Conservation (phyloP, 768 basidiomycete species). For the Sistotremastrum niveocremeum region DNA sequence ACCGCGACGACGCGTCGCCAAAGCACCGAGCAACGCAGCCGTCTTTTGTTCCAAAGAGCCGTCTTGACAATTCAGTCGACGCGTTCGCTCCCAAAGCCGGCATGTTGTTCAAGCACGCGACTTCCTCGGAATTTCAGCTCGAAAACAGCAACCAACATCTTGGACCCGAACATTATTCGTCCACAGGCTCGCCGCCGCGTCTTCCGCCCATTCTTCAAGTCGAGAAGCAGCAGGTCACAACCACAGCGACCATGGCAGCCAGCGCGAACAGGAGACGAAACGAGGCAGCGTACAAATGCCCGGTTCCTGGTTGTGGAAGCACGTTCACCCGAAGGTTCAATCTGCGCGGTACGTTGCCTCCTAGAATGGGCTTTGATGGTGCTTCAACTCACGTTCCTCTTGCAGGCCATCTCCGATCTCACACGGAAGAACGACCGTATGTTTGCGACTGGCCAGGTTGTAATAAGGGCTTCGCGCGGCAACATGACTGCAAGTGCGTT, state of each 20-base stretch:
- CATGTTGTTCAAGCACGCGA: no score
- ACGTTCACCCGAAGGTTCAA: slow-evolving; percentile 95
- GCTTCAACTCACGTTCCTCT: slow-evolving; percentile 5
- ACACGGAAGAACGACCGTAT: slow-evolving; percentile 91
- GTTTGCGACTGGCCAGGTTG: slow-evolving; percentile 90
- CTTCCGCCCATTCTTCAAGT: slow-evolving; percentile 82
- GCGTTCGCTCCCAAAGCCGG: no score
- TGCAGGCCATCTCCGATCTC: slow-evolving; percentile 81
- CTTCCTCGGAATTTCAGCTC: no score
- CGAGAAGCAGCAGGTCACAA: slow-evolving; percentile 91
- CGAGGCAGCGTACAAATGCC: slow-evolving; percentile 86
- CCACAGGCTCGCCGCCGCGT: slow-evolving; percentile 24
- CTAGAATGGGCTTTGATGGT: background rate
- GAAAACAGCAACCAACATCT: background rate
- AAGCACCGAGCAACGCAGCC: no score
- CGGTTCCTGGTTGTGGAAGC: slow-evolving; percentile 89
- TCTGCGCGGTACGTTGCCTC: slow-evolving; percentile 45
- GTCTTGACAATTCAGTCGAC: no score
- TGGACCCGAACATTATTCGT: slow-evolving; percentile 15
- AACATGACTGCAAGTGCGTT: slow-evolving; percentile 93
- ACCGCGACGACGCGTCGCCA: no score
- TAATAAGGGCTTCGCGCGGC: slow-evolving; percentile 87
- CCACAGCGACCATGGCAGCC: slow-evolving; percentile 83
- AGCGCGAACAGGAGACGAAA: slow-evolving; percentile 82
- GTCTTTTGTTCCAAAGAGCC: no score